Percentiles rank a stretch among this genome's conserved stretches.
phyloP scores from a whole-genome alignment of 495 filamentous ascomycete species.

The Neurospora terricola region DNA sequence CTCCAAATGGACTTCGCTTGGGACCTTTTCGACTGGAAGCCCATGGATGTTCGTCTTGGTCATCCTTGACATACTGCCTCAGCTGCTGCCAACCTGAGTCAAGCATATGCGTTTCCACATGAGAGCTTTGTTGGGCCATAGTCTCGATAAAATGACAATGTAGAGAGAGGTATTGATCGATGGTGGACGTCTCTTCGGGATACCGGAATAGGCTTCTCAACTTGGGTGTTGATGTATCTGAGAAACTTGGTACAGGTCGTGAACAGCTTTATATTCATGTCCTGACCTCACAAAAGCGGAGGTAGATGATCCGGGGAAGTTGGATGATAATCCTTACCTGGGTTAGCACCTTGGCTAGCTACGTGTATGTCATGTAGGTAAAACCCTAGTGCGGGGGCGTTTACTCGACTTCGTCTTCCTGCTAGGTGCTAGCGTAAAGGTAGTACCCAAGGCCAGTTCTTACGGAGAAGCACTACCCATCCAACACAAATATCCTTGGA shows the following conservation, averaged over 20 bases:
- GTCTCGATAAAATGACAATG: background rate
- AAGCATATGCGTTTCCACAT: background rate
- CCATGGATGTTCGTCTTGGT: slow-evolving; percentile 8
- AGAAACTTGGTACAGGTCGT: background rate
- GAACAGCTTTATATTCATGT: background rate
- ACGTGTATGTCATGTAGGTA: background rate
- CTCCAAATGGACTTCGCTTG: slow-evolving; percentile 16
- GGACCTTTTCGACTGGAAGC: slow-evolving; percentile 12
- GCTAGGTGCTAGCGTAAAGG: background rate
- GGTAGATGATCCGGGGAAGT: background rate
- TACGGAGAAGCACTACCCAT: background rate
- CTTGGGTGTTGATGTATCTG: background rate
- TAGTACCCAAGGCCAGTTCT: background rate
- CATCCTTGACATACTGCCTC: slow-evolving; percentile 1
- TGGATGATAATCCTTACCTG: background rate
- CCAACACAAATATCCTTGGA: background rate
- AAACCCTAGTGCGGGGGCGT: background rate
- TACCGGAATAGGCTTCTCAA: background rate
- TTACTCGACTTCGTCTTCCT: background rate
- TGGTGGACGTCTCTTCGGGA: background rate
- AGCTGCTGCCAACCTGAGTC: slow-evolving; percentile 14
- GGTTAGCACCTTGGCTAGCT: background rate
- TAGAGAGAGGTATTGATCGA: too few species aligned
- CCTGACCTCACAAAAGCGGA: background rate
- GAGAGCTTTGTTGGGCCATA: background rate